A percentile compares a stretch with the other conserved stretches of the same genome.
phyloP scores from a whole-genome alignment of 169 alveolate genomes.

The Hammondia hammondi region DNA sequence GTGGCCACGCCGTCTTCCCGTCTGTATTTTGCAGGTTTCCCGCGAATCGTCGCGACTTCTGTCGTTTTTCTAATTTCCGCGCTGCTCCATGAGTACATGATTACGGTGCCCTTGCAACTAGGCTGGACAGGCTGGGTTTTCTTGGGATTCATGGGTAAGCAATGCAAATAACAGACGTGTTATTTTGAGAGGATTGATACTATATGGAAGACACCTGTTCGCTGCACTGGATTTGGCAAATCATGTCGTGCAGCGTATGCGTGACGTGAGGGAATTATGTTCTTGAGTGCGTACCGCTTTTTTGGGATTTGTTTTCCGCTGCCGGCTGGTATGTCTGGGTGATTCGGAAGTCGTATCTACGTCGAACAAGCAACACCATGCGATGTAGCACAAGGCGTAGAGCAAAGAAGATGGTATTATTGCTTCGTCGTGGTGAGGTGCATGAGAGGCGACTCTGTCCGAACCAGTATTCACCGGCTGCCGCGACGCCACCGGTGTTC shows the following conservation, averaged over 20 bases:
- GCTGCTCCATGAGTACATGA: constrained; percentile 88
- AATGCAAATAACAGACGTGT: neutral
- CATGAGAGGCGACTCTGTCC: too few species aligned
- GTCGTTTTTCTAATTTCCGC: constrained; percentile 89
- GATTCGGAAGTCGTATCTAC: too few species aligned
- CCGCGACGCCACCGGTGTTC: too few species aligned
- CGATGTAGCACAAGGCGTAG: too few species aligned
- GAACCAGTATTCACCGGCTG: too few species aligned
- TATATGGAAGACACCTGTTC: neutral
- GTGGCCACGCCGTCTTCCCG: neutral
- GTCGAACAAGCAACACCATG: too few species aligned
- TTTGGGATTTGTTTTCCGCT: too few species aligned
- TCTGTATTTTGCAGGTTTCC: constrained; percentile 40
- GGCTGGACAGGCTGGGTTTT: constrained; percentile 93
- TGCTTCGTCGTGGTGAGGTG: too few species aligned
- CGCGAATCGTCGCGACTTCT: constrained; percentile 29
- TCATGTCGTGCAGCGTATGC: neutral
- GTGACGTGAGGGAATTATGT: too few species aligned
- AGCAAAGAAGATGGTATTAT: too few species aligned
- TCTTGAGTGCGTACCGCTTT: too few species aligned
- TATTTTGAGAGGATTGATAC: neutral
- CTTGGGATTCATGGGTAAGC: constrained; percentile 74
- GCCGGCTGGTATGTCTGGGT: neutral
- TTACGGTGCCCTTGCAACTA: constrained; percentile 89
- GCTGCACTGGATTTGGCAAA: neutral